Conservation (phyloP, 768 basidiomycete species). For the Suillus placidus region DNA sequence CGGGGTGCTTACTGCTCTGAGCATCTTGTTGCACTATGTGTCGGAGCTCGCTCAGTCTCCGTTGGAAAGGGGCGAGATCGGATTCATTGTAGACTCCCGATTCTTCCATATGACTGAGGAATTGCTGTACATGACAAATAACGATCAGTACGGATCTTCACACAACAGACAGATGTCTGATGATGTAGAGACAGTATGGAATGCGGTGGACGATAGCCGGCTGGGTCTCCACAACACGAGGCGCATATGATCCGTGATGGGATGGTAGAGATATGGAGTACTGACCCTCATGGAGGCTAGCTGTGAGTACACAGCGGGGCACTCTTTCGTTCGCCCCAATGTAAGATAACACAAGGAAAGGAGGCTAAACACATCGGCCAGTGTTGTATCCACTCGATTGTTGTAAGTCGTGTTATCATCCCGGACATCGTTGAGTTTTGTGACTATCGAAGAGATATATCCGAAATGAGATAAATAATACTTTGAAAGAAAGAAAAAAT, state of each 20-base stretch:
- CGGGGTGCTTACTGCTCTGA: slow-evolving; percentile 80
- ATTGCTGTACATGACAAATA: slow-evolving; percentile 61
- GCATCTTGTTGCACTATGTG: slow-evolving; percentile 84
- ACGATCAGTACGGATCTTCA: slow-evolving; percentile 24
- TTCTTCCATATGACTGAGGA: slow-evolving; percentile 94
- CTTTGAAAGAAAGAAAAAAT: not conserved
- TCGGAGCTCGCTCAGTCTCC: slow-evolving; percentile 79
- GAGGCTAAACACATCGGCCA: slow-evolving; percentile 94
- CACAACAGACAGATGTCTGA: not conserved
- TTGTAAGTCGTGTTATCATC: slow-evolving; percentile 74
- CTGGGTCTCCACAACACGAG: not conserved
- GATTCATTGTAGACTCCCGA: slow-evolving; percentile 91
- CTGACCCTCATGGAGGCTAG: slow-evolving; percentile 95
- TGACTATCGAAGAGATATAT: slow-evolving; percentile 54
- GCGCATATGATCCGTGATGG: not conserved
- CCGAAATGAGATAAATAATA: not conserved
- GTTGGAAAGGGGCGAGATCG: slow-evolving; percentile 86
- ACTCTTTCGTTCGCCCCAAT: slow-evolving; percentile 93
- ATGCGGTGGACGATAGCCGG: slow-evolving; percentile 20
- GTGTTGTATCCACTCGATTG: slow-evolving; percentile 92
- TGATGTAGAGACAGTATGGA: slow-evolving; percentile 13
- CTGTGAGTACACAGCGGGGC: slow-evolving; percentile 94
- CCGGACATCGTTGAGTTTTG: slow-evolving; percentile 88
- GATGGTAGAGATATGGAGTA: slow-evolving; percentile 27
- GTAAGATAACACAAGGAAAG: slow-evolving; percentile 97